A percentile compares a stretch with the other conserved stretches of the same genome.
Evolutionary conservation across 768 basidiomycete genomes (phyloP).

Genomic region (Xerocomellus dryophilus): DNA sequence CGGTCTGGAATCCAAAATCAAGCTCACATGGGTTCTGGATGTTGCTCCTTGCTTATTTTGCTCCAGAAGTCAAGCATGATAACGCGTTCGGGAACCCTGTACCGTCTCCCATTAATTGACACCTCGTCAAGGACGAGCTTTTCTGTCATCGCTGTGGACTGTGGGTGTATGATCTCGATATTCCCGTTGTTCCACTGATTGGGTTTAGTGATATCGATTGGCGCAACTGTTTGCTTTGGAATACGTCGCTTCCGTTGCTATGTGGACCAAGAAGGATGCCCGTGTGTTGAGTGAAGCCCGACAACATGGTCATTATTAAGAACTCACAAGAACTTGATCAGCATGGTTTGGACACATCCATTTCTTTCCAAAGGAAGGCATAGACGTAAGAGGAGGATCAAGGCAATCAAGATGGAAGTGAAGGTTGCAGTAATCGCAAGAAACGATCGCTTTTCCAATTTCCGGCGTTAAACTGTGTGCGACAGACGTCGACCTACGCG

Average conservation of each 20-base stretch:
- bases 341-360: constrained; percentile 99
- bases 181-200: constrained; percentile 87
- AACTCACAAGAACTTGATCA: constrained; percentile 77
- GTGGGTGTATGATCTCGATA: constrained; percentile 78
- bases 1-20: neutral
- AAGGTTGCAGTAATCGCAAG: constrained; percentile 91
- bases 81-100: constrained; percentile 88
- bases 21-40: constrained; percentile 42
- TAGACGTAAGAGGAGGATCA: constrained; percentile 79
- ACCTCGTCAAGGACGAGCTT: constrained; percentile 76
- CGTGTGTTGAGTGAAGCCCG: neutral
- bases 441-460: constrained; percentile 73
- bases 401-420: constrained; percentile 98
- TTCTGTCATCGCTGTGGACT: constrained; percentile 43
- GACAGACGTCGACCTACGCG: constrained; percentile 45
- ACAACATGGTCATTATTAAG: neutral
- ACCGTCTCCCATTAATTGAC: constrained; percentile 82
- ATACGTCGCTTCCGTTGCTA: constrained; percentile 80
- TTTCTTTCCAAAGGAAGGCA: constrained; percentile 86
- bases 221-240: constrained; percentile 62
- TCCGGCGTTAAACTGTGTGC: constrained; percentile 44
- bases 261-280: constrained; percentile 10
- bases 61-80: constrained; percentile 96
- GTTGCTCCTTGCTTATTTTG: constrained; percentile 55
- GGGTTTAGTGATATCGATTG: constrained; percentile 73